Evolutionary conservation across 1,139 yeast genomes (phyloP).

Genomic region (Hyphopichia wangnamkhiaoensis): DNA sequence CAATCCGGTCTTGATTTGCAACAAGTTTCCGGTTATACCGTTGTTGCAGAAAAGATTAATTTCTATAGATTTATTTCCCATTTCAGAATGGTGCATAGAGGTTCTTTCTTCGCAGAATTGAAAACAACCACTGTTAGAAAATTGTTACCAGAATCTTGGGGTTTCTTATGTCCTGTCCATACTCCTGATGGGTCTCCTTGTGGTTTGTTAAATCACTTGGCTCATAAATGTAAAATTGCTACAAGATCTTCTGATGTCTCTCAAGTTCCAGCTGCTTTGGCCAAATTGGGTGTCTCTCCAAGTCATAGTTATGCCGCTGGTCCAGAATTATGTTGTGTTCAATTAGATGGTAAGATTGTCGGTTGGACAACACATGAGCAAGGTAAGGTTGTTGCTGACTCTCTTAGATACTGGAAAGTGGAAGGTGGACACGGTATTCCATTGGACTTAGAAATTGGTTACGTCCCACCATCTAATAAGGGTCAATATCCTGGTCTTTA

Average conservation of each 20-base stretch:
- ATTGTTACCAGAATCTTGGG: constrained; percentile 97
- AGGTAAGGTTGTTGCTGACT: constrained; percentile 84
- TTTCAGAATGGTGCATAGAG: constrained; percentile 99
- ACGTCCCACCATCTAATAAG: constrained; percentile 89
- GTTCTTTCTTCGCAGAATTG: constrained; percentile 97
- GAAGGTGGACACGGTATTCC: constrained; percentile 79
- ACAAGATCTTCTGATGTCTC: constrained; percentile 78
- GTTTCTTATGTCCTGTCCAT: constrained; percentile 97
- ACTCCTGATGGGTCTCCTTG: constrained; percentile 99
- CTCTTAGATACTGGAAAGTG: constrained; percentile 91
- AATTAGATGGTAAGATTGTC: constrained; percentile 85
- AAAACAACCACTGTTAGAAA: constrained; percentile 97
- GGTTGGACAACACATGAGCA: constrained; percentile 95
- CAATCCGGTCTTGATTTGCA: constrained; percentile 97
- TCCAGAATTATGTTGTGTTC: constrained; percentile 84
- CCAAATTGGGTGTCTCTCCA: constrained; percentile 79
- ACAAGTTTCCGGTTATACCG: constrained; percentile 97
- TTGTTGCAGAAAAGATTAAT: constrained; percentile 97
- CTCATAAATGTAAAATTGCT: constrained; percentile 89
- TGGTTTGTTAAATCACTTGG: constrained; percentile 94
- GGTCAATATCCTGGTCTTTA: constrained; percentile 98
- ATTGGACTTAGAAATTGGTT: constrained; percentile 84
- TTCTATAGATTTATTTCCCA: constrained; percentile 96
- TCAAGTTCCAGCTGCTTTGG: constrained; percentile 63
- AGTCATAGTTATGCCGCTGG: constrained; percentile 83